These are phyloP conservation scores for Leishmania amazonensis DNA, from an alignment of 208 protist genomes.

Conservation along the genomic window DNA sequence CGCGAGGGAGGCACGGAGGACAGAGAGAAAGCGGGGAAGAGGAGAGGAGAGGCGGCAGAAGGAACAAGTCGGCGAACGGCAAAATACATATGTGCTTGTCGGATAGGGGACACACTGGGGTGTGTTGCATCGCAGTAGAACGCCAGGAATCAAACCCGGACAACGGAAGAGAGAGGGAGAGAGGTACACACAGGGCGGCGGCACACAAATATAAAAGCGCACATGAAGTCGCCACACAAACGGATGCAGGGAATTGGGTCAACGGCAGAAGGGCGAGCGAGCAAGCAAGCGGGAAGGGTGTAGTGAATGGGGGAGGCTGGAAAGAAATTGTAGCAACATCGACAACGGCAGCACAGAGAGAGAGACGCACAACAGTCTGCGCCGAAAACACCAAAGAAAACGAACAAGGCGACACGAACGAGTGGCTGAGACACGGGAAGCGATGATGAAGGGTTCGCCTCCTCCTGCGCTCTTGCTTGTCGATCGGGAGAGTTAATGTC, in stretches of 20 bases:
- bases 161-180: neutral
- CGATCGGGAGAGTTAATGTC: neutral
- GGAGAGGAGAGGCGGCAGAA: neutral
- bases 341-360: neutral
- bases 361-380: no score
- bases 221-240: neutral
- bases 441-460: no score
- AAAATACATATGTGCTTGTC: neutral
- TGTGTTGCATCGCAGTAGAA: neutral
- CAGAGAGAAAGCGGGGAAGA: neutral
- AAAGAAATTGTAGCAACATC: neutral
- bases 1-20: neutral
- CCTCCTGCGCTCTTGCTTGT: no score
- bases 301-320: neutral
- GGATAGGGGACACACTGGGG: no score
- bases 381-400: no score
- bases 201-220: neutral
- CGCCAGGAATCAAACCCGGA: neutral
- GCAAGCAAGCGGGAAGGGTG: neutral
- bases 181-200: neutral
- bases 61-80: neutral
- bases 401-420: no score
- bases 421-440: no score
- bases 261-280: neutral
- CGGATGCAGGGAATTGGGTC: neutral